These are phyloP conservation scores for Elongisporangium anandrum DNA, from an alignment of 352 stramenopile genomes.

Conservation along the genomic window DNA sequence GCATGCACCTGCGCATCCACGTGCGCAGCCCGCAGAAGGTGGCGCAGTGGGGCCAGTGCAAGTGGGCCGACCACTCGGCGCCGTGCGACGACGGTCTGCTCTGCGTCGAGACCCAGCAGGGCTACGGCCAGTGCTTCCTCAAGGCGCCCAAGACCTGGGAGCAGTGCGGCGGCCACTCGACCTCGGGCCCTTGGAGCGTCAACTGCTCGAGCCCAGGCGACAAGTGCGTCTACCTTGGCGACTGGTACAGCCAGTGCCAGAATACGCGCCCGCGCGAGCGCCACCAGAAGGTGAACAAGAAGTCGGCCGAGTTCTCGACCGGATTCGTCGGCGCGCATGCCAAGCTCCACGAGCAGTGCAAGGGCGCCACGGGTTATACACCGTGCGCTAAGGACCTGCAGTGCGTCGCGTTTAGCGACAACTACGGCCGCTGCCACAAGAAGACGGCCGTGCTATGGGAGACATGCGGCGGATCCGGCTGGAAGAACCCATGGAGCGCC, in stretches of 20 bases:
- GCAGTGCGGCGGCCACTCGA: conserved; percentile 19
- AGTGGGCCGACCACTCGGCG: conserved; percentile 16
- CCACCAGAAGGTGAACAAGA: too few relatives aligned
- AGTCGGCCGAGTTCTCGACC: too few relatives aligned
- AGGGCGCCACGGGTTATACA: too few relatives aligned
- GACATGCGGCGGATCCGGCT: conserved; percentile 17
- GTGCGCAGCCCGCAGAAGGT: conserved; percentile 4
- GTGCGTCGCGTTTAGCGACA: too few relatives aligned
- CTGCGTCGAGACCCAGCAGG: conserved; percentile 20
- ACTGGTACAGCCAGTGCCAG: conserved; percentile 27
- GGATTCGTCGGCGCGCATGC: too few relatives aligned
- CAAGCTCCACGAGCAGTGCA: too few relatives aligned
- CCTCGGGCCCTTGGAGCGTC: conserved; percentile 14
- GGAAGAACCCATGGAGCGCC: conserved; percentile 14
- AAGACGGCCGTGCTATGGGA: conserved; percentile 20
- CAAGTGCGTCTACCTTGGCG: conserved; percentile 20
- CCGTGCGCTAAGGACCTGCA: too few relatives aligned
- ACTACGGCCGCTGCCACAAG: conserved; percentile 23
- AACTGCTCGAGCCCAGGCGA: conserved; percentile 15
- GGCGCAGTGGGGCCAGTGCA: conserved; percentile 17
- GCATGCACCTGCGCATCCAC: too few relatives aligned
- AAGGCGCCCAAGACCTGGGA: conserved; percentile 16
- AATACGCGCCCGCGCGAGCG: conserved; percentile 2
- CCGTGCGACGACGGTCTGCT: conserved; percentile 16
- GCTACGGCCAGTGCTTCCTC: conserved; percentile 23